Conservation (phyloP, 768 basidiomycete genomes). For the Tricholoma sp. region DNA sequence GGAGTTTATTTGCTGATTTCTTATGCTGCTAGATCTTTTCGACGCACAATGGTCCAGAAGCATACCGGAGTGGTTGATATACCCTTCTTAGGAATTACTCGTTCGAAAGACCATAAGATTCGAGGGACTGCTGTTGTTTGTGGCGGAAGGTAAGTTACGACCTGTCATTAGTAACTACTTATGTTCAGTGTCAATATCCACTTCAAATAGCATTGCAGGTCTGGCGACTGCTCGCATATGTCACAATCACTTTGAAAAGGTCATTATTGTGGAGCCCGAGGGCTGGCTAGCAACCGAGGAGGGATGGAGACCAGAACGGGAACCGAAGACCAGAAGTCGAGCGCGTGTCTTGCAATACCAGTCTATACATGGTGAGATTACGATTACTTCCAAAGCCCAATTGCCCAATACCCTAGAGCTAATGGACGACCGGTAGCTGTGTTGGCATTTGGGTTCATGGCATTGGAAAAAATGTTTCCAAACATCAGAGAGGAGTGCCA, state of each 20-base stretch:
- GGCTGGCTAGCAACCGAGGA: slow-evolving; percentile 18
- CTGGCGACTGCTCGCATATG: slow-evolving; percentile 26
- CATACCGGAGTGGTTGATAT: neutral
- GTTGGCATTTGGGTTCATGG: neutral
- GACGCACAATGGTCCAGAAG: neutral
- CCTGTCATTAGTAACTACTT: neutral
- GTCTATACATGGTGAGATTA: slow-evolving; percentile 7
- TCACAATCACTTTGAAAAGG: slow-evolving; percentile 25
- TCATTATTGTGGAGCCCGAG: slow-evolving; percentile 28
- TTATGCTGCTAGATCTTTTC: no score
- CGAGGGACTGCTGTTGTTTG: neutral
- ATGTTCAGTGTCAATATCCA: neutral
- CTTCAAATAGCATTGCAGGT: slow-evolving; percentile 21
- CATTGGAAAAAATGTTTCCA: neutral
- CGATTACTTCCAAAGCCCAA: neutral
- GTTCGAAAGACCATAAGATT: neutral
- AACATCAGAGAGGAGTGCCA: neutral
- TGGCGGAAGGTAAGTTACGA: neutral
- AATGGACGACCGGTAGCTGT: neutral
- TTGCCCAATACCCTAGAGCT: neutral
- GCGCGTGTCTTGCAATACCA: slow-evolving; percentile 22
- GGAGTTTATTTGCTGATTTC: no score
- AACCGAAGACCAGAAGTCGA: slow-evolving; percentile 10
- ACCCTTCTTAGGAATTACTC: neutral
- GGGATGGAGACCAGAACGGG: slow-evolving; percentile 14